phyloP scores from a whole-genome alignment of 805 yeast species.

The Wickerhamomyces chaumierensis region DNA sequence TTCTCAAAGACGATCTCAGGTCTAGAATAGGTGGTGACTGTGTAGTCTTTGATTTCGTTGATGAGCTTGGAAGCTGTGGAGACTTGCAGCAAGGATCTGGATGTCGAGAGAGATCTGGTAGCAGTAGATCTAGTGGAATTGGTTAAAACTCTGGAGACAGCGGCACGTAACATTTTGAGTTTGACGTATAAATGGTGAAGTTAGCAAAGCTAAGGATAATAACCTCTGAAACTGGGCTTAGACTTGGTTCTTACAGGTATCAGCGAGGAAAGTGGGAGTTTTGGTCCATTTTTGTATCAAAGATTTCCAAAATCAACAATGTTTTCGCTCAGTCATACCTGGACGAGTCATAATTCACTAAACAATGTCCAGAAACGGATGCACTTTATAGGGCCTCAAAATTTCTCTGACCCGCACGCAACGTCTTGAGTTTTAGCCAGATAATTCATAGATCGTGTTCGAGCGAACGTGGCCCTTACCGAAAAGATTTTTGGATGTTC shows the following conservation, averaged over 20 bases:
- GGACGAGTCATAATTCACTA: neutral
- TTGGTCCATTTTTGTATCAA: conserved; percentile 1
- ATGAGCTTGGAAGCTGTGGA: conserved; percentile 28
- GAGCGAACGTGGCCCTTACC: neutral
- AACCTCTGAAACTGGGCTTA: too few species aligned
- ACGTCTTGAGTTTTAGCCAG: too few species aligned
- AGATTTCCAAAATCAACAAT: neutral
- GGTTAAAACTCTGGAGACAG: neutral
- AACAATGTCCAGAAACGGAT: neutral
- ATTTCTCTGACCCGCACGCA: too few species aligned
- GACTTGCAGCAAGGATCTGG: conserved; percentile 5
- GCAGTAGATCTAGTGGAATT: neutral
- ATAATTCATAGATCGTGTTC: neutral
- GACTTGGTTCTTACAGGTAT: too few species aligned
- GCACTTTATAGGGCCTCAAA: neutral
- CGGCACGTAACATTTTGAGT: conserved; percentile 2
- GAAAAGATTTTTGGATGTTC: neutral
- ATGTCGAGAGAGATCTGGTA: conserved; percentile 3
- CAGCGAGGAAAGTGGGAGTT: neutral
- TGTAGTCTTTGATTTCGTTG: conserved; percentile 24
- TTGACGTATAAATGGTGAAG: neutral
- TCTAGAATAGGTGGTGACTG: conserved; percentile 72
- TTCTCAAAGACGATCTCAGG: conserved; percentile 68
- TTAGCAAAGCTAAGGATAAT: neutral
- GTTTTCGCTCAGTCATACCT: neutral